Evolutionary conservation across 805 yeast species (phyloP).

Genomic region (Ogataea trehaloabstinens): DNA sequence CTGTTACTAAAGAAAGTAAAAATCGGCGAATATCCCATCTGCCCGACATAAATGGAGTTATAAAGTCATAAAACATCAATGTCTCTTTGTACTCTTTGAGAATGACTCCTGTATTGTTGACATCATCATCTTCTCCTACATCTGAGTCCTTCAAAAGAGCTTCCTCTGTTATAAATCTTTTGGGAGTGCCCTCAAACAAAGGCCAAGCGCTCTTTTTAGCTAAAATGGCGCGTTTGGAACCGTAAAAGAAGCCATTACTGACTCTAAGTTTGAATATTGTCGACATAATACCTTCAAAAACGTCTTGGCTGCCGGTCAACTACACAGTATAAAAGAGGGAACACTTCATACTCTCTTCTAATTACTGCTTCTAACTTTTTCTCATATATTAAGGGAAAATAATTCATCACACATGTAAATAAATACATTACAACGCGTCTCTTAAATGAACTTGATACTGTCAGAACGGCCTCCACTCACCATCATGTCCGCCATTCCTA

Average conservation of each 20-base stretch:
- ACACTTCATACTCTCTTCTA: no score
- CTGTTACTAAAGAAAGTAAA: slow-evolving; percentile 38
- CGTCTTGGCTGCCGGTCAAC: no score
- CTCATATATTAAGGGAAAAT: no score
- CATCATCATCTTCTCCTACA: slow-evolving; percentile 54
- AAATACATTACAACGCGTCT: no score
- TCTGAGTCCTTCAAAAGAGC: slow-evolving; percentile 37
- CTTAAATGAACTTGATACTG: no score
- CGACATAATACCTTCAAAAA: no score
- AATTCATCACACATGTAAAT: no score
- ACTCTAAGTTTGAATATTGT: no score
- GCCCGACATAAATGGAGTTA: slow-evolving; percentile 41
- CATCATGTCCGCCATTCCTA: slow-evolving; percentile 6
- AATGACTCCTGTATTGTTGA: slow-evolving; percentile 57
- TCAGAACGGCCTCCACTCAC: no score
- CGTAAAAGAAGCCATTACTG: neutral
- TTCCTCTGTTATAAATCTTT: slow-evolving; percentile 25
- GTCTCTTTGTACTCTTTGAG: slow-evolving; percentile 48
- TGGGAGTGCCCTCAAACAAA: neutral
- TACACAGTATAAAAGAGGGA: no score
- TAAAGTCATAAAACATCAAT: slow-evolving; percentile 54
- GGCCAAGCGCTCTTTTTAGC: neutral
- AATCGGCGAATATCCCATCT: slow-evolving; percentile 47
- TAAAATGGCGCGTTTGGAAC: neutral
- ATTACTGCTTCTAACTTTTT: no score